These are phyloP conservation scores for Whalleya microplaca DNA, from an alignment of 2,329 filamentous ascomycete genomes.

Conservation along the genomic window DNA sequence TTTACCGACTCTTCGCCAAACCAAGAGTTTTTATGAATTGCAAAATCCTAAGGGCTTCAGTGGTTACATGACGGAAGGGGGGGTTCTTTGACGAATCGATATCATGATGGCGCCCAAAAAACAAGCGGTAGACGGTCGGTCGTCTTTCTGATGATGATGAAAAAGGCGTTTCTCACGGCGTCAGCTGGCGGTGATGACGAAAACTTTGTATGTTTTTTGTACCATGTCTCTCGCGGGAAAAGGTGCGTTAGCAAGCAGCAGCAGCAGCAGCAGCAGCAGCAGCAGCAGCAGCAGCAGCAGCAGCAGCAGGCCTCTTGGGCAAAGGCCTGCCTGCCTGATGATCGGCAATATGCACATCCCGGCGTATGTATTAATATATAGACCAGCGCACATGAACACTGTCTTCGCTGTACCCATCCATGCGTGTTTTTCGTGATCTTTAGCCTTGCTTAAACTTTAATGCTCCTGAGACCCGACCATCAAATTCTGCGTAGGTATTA, in stretches of 20 bases:
- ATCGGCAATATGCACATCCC: neutral
- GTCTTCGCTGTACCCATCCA: neutral
- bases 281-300: too few species aligned
- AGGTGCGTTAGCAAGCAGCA: neutral
- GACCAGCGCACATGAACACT: constrained; percentile 18
- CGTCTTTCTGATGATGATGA: constrained; percentile 15
- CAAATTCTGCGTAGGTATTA: too few species aligned
- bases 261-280: too few species aligned
- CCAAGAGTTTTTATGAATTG: constrained; percentile 9
- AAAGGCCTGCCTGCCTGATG: constrained; percentile 3
- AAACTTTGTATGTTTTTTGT: constrained; percentile 13
- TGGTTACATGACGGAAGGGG: constrained; percentile 8
- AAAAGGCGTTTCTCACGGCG: constrained; percentile 22
- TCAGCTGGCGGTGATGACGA: constrained; percentile 12
- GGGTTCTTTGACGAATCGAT: constrained; percentile 20
- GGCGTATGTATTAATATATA: constrained; percentile 27
- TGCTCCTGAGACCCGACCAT: too few species aligned
- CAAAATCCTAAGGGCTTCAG: constrained; percentile 4
- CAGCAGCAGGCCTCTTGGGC: neutral
- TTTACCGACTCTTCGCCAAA: constrained; percentile 6
- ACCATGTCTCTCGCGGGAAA: neutral
- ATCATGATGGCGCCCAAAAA: constrained; percentile 18
- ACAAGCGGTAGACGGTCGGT: constrained; percentile 16
- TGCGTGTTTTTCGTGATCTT: neutral
- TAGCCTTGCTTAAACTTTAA: too few species aligned